phyloP scores from a whole-genome alignment of 2,329 filamentous ascomycete species.

The Teratosphaeria destructans region DNA sequence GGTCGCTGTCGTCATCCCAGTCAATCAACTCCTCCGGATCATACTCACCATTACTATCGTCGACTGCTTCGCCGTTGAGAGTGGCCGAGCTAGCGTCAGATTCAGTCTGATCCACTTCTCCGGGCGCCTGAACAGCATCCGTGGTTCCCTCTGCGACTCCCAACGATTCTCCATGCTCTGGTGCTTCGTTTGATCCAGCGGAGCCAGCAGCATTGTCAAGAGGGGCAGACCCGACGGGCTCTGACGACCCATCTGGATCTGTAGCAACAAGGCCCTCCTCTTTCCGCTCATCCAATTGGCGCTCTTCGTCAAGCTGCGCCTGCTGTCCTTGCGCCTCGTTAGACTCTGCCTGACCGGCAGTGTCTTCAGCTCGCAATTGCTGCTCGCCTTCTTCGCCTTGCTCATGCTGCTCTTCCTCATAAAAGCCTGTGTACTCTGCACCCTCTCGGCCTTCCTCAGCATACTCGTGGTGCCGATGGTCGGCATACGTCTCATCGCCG shows the following conservation, averaged over 20 bases:
- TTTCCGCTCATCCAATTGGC: neutral
- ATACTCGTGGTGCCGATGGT: constrained; percentile 5
- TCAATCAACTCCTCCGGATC: constrained; percentile 13
- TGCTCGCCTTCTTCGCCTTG: constrained; percentile 2
- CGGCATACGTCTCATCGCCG: neutral
- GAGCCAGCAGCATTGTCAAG: neutral
- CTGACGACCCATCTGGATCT: neutral
- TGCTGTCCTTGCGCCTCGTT: neutral
- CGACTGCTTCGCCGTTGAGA: constrained; percentile 11
- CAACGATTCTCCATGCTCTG: neutral
- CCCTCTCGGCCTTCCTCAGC: constrained; percentile 6
- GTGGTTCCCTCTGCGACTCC: neutral
- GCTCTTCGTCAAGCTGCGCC: neutral
- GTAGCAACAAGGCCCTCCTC: neutral
- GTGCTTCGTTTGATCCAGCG: neutral
- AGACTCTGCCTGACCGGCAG: neutral
- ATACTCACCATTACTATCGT: constrained; percentile 20
- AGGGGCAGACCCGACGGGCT: neutral
- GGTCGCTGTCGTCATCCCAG: constrained; percentile 15
- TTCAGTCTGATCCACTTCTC: constrained; percentile 2
- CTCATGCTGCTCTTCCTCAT: constrained; percentile 6
- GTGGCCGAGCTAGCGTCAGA: constrained; percentile 14
- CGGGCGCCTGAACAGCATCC: neutral
- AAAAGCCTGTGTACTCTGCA: constrained; percentile 9
- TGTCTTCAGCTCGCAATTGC: neutral